phyloP scores from a whole-genome alignment of 208 protist genomes.

The Leishmania turanica region DNA sequence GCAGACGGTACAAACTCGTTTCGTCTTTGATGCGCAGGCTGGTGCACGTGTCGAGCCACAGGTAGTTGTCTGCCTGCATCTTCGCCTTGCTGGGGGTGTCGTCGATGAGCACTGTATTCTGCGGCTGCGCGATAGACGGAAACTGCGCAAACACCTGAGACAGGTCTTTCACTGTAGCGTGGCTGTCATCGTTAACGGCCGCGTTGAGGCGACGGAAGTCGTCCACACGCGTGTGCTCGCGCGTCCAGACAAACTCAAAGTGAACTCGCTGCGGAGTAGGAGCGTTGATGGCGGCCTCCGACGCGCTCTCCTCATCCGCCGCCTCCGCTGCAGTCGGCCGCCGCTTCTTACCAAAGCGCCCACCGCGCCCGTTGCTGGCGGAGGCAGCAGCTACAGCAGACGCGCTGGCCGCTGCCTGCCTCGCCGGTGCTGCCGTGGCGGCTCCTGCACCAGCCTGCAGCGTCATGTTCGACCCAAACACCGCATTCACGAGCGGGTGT shows the following conservation, averaged over 20 bases:
- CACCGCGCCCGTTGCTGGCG: background rate
- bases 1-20: slow-evolving; percentile 50
- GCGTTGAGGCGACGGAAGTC: slow-evolving; percentile 75
- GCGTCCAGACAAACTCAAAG: slow-evolving; percentile 87
- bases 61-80: slow-evolving; percentile 73
- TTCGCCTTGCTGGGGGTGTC: slow-evolving; percentile 89
- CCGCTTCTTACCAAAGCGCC: slow-evolving; percentile 23
- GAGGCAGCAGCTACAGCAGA: background rate
- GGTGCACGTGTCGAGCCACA: slow-evolving; percentile 84
- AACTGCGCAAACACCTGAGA: slow-evolving; percentile 58
- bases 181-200: slow-evolving; percentile 55
- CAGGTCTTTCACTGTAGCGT: slow-evolving; percentile 89
- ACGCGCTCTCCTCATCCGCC: background rate
- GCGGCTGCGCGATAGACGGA: slow-evolving; percentile 58
- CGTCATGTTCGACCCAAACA: slow-evolving; percentile 45
- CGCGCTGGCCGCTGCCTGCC: background rate
- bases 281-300: background rate
- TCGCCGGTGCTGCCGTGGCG: background rate
- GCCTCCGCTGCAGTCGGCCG: background rate
- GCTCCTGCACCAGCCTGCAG: background rate
- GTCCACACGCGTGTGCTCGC: slow-evolving; percentile 84
- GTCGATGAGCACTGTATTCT: slow-evolving; percentile 86
- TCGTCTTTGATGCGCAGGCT: slow-evolving; percentile 49
- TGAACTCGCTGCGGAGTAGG: slow-evolving; percentile 12
- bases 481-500: slow-evolving; percentile 69